Percentiles rank a stretch among this genome's conserved stretches.
phyloP scores from a whole-genome alignment of 2,329 filamentous ascomycete species.

The Dactylellina leptospora region DNA sequence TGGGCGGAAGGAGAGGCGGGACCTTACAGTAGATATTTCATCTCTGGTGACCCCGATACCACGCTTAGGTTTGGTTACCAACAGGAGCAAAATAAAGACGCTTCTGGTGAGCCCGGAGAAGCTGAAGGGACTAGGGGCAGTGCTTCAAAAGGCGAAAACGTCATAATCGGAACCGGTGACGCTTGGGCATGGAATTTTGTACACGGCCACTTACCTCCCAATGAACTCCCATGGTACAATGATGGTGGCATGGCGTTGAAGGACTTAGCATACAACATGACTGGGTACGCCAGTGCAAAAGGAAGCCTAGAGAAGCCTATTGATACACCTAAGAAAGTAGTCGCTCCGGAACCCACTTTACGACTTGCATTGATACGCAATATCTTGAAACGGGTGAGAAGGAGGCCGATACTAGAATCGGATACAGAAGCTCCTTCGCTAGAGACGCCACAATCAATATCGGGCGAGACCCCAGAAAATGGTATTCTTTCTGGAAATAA shows the following conservation, averaged over 20 bases:
- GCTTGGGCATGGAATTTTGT: slow-evolving; percentile 19
- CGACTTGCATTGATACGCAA: no score
- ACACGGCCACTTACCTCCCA: slow-evolving; percentile 4
- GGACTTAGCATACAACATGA: not conserved
- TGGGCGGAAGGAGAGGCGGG: not conserved
- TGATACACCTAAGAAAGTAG: no score
- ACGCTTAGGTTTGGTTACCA: slow-evolving; percentile 19
- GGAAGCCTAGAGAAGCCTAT: no score
- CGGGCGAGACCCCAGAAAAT: no score
- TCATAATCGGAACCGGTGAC: slow-evolving; percentile 28
- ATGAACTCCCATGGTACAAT: slow-evolving; percentile 13
- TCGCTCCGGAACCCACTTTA: no score
- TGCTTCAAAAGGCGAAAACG: not conserved
- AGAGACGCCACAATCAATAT: no score
- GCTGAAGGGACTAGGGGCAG: slow-evolving; percentile 1
- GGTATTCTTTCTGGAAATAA: no score
- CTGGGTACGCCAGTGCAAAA: slow-evolving; percentile 7
- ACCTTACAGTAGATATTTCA: not conserved
- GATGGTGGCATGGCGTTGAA: not conserved
- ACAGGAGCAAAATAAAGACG: not conserved
- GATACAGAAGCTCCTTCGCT: not conserved
- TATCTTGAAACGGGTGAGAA: not conserved
- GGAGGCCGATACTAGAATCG: not conserved
- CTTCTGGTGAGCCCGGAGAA: slow-evolving; percentile 2
- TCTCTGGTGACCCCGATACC: slow-evolving; percentile 12